Base-by-base conservation (phyloP, 2,329 filamentous ascomycete genomes). In the Leptodontidium sp. region DNA sequence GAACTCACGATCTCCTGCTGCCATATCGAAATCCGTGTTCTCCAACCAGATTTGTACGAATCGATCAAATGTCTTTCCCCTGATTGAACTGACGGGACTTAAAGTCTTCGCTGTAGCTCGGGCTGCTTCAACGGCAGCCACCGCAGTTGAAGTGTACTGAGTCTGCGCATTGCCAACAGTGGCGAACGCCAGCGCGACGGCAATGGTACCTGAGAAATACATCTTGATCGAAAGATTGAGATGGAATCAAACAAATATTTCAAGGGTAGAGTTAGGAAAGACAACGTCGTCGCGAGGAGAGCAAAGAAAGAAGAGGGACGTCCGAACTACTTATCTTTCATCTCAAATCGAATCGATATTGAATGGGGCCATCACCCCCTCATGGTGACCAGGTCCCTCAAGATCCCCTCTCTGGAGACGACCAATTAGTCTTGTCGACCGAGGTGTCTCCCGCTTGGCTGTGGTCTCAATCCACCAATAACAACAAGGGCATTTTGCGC, bases 41-140 rank as follows among this genome's bases (percentile, higher is more conserved):
- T 94, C 92, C 45, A 93, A 83, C 89, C 90, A 72, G 78, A 94
- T 88, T 68, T 89, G 86, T 63, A 88, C 88, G 68, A 92, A 86
- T 15, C 91, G 88, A 77, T 93, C 86, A 77, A 94, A 94, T 0
- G 85, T 88, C 77, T 90, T 88, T 69, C 93, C 92, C 76, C 87
- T 84, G 65, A 93, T 87, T 74, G 88, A 78, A 77, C 85, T 89
- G 35, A 85, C 87, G 1, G 89, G 88, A 70, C 87, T 88, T 70
- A 81, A 80, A 0, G 89, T 89, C 78, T 84, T 83, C 12, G 88
- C 88, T 1, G 87, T 91, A 8, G 88, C 88, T 52, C 82, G 83
- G 26, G 72, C 73, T 12, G 68, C 68, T 24, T 66, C 72, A 32
- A 75, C 68, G 6, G 68, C 72, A 7, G 69, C 69, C 14, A 64